phyloP scores from a whole-genome alignment of 1,284 basidiomycete species.

The Gymnopus androsaceus region DNA sequence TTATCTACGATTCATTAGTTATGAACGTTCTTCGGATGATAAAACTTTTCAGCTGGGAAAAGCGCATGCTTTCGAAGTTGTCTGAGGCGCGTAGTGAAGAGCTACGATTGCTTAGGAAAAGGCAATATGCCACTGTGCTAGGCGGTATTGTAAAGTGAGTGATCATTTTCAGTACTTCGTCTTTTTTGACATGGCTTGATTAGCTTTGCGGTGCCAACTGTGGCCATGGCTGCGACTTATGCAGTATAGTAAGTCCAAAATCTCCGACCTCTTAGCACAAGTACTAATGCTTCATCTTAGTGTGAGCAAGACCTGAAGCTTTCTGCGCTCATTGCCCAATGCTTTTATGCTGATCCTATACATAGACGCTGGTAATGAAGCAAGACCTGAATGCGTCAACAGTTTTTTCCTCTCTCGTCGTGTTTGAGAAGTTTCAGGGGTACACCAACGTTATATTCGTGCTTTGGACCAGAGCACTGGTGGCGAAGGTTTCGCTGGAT shows the following conservation, averaged over 20 bases:
- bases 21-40: conserved; percentile 44
- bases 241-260: conserved; percentile 37
- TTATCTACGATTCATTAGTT: conserved; percentile 19
- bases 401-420: conserved; percentile 27
- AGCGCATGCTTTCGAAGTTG: conserved; percentile 43
- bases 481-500: conserved; percentile 26
- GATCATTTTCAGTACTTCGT: neutral
- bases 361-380: conserved; percentile 40
- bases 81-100: conserved; percentile 48
- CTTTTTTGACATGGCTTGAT: neutral
- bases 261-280: neutral
- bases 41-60: conserved; percentile 67
- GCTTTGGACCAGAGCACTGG: conserved; percentile 16
- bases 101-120: conserved; percentile 37
- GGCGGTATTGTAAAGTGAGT: conserved; percentile 36
- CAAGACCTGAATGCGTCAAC: conserved; percentile 27
- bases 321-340: neutral
- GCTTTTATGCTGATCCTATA: no score
- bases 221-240: conserved; percentile 52
- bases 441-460: conserved; percentile 17
- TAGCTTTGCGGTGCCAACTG: conserved; percentile 51
- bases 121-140: conserved; percentile 34
- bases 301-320: neutral
- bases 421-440: conserved; percentile 24
- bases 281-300: neutral